A percentile compares a stretch with the other conserved stretches of the same genome.
phyloP scores from a whole-genome alignment of 371 early-diverging fungal genomes.

The Blastocladiella emersonii region DNA sequence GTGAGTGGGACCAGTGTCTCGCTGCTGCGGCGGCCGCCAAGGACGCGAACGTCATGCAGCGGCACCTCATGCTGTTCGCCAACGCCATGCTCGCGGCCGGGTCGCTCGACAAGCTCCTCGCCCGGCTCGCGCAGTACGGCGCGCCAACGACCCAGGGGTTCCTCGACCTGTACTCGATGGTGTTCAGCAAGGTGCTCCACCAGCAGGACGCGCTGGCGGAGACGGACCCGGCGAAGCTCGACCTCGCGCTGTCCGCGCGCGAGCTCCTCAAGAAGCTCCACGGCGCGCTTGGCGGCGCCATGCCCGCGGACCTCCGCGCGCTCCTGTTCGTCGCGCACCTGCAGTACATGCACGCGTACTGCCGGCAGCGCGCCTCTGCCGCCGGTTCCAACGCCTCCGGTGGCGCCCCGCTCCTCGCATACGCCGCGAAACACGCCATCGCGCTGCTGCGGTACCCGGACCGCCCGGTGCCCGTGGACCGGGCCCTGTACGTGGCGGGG shows the following conservation, averaged over 20 bases:
- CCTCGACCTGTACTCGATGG: neutral
- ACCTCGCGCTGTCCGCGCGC: conserved; percentile 11
- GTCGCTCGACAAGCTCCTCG: conserved; percentile 15
- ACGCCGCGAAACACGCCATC: conserved; percentile 28
- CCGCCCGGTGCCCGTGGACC: neutral
- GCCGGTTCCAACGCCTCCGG: too few relatives aligned
- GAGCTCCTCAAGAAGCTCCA: conserved; percentile 34
- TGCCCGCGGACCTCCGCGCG: neutral
- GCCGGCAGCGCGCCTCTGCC: conserved; percentile 7
- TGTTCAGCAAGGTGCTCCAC: conserved; percentile 15
- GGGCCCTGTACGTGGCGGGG: conserved; percentile 20
- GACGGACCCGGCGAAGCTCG: too few relatives aligned
- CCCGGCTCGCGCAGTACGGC: conserved; percentile 22
- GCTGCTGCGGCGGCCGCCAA: conserved; percentile 22
- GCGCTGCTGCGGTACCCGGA: conserved; percentile 28
- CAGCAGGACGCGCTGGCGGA: conserved; percentile 19
- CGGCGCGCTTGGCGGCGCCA: neutral
- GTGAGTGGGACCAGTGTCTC: conserved; percentile 43
- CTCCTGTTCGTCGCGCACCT: conserved; percentile 27
- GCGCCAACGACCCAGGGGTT: conserved; percentile 7
- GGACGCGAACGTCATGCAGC: conserved; percentile 11
- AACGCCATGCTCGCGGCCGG: conserved; percentile 18
- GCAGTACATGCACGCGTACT: conserved; percentile 25
- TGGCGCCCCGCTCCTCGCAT: neutral
- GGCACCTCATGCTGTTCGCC: conserved; percentile 23